phyloP scores from a whole-genome alignment of 352 stramenopile species.

The Pythium phragmitis region DNA sequence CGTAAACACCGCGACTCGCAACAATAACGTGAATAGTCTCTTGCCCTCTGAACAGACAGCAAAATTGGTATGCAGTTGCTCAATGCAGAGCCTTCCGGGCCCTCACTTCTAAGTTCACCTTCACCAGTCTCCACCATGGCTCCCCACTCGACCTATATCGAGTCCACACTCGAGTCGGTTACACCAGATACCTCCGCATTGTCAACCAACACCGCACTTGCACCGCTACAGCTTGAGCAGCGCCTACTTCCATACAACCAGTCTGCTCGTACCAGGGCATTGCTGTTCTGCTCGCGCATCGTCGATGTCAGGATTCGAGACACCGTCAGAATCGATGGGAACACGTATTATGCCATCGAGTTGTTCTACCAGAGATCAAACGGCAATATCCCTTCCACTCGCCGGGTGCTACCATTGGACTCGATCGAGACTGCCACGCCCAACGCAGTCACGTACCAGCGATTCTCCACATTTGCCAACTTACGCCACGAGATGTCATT shows the following conservation, averaged over 20 bases:
- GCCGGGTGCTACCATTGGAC: background rate
- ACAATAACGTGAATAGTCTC: no score
- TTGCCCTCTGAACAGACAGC: no score
- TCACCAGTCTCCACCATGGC: background rate
- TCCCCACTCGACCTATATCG: conserved; percentile 3
- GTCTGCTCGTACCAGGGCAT: background rate
- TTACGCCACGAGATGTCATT: conserved; percentile 24
- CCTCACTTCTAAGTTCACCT: background rate
- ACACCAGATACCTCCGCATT: background rate
- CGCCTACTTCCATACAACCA: conserved; percentile 7
- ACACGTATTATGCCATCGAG: conserved; percentile 45
- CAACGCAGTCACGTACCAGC: conserved; percentile 3
- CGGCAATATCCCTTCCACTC: conserved; percentile 26
- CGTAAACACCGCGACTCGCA: no score
- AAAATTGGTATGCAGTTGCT: no score
- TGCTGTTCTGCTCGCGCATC: conserved; percentile 43
- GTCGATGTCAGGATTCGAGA: conserved; percentile 50
- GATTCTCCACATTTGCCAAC: conserved; percentile 22
- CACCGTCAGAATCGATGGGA: conserved; percentile 44
- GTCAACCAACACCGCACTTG: background rate
- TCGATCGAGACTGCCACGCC: background rate
- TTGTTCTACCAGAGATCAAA: conserved; percentile 39
- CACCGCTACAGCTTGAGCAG: background rate
- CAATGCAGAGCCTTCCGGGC: background rate
- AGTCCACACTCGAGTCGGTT: background rate